Evolutionary conservation across 768 basidiomycete species (phyloP).

Genomic region (Mycena epipterygia): DNA sequence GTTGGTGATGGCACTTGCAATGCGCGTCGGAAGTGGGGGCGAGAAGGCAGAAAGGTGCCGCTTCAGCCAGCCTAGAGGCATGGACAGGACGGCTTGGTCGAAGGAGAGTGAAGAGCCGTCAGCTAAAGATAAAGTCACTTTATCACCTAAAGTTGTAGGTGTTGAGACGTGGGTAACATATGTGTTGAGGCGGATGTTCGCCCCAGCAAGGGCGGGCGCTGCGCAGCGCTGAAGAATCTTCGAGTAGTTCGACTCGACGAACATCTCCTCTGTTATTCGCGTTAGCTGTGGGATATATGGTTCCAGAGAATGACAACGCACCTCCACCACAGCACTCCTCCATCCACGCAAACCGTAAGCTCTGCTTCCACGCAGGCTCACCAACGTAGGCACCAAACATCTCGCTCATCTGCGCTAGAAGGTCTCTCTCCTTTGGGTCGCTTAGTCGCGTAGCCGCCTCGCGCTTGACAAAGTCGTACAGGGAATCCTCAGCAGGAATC

Average conservation of each 20-base stretch:
- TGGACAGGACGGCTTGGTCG: constrained; percentile 36
- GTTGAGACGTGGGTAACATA: constrained; percentile 32
- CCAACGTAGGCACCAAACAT: constrained; percentile 39
- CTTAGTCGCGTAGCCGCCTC: constrained; percentile 25
- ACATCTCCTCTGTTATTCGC: constrained; percentile 33
- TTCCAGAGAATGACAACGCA: constrained; percentile 14
- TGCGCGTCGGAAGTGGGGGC: constrained; percentile 29
- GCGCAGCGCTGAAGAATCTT: constrained; percentile 31
- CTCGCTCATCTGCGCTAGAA: constrained; percentile 37
- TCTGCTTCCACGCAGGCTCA: constrained; percentile 39
- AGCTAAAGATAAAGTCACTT: constrained; percentile 29
- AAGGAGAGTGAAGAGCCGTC: constrained; percentile 32
- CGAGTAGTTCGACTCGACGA: constrained; percentile 37
- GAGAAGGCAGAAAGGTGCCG: constrained; percentile 30
- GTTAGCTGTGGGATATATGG: not conserved
- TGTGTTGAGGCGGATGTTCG: constrained; percentile 30
- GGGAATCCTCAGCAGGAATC: constrained; percentile 28
- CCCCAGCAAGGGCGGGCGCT: constrained; percentile 26
- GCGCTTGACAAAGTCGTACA: constrained; percentile 35
- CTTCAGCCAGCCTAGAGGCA: constrained; percentile 39
- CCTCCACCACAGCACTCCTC: constrained; percentile 39
- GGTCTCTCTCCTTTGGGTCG: constrained; percentile 32
- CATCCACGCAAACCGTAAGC: constrained; percentile 40
- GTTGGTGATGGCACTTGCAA: constrained; percentile 33
- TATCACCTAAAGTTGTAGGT: constrained; percentile 17